phyloP scores from a whole-genome alignment of 2,329 filamentous ascomycete species.

The Trichoderma harzianum region DNA sequence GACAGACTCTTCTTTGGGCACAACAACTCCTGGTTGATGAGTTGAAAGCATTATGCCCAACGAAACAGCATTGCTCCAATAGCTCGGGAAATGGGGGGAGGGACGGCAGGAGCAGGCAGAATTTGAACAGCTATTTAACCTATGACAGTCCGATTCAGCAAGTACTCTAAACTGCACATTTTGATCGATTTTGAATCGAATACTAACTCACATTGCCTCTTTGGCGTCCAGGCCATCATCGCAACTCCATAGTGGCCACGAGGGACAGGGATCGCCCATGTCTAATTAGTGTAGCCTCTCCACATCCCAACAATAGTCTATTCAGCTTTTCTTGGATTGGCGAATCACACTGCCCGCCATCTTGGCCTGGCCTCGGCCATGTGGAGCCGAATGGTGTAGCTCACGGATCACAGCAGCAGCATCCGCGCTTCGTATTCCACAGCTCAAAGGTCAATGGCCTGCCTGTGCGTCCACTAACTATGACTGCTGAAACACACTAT shows the following conservation, averaged over 20 bases:
- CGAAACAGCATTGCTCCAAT: neutral
- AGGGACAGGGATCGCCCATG: constrained; percentile 6
- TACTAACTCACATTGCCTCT: neutral
- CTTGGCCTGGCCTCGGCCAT: neutral
- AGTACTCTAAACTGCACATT: neutral
- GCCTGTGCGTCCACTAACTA: constrained; percentile 2
- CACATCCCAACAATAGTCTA: constrained; percentile 1
- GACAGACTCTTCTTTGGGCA: neutral
- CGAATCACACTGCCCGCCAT: neutral
- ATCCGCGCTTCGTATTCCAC: neutral
- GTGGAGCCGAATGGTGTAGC: neutral
- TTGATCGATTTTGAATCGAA: neutral
- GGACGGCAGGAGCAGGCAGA: neutral
- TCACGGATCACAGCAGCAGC: neutral
- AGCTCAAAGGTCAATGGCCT: neutral
- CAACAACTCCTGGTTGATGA: neutral
- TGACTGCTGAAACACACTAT: constrained; percentile 7
- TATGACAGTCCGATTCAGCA: neutral
- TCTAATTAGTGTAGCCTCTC: neutral
- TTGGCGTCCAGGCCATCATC: neutral
- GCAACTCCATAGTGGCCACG: constrained; percentile 2
- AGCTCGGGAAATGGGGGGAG: neutral
- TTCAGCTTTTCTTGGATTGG: constrained; percentile 4
- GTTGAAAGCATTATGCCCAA: constrained; percentile 1
- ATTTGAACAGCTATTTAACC: neutral